phyloP scores from a whole-genome alignment of 306 rosid species.

The Castanospermum australe region DNA sequence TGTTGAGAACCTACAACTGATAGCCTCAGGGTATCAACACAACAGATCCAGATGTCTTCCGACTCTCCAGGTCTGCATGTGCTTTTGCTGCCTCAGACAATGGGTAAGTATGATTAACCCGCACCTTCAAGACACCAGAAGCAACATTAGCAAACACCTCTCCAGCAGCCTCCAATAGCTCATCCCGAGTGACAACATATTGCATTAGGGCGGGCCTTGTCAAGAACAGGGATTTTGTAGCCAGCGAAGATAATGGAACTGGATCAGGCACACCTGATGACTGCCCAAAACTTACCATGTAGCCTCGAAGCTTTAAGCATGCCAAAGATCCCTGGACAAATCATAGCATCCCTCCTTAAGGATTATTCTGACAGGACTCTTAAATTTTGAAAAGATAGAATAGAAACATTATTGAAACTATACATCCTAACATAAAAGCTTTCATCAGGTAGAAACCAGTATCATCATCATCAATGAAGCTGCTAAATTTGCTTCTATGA shows the following conservation, averaged over 20 bases:
- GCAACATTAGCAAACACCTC: slow-evolving; percentile 66
- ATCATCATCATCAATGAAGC: neutral
- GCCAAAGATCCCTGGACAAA: slow-evolving; percentile 73
- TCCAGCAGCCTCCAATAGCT: slow-evolving; percentile 67
- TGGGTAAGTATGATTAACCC: slow-evolving; percentile 82
- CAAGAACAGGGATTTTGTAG: slow-evolving; percentile 71
- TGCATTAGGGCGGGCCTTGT: slow-evolving; percentile 75
- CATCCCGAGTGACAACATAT: slow-evolving; percentile 57
- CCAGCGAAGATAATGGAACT: slow-evolving; percentile 69
- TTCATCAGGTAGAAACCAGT: neutral
- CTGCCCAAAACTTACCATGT: slow-evolving; percentile 88
- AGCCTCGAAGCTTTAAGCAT: slow-evolving; percentile 69
- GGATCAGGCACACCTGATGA: slow-evolving; percentile 91
- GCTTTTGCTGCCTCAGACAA: slow-evolving; percentile 79
- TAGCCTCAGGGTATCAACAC: slow-evolving; percentile 70
- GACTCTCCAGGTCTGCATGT: slow-evolving; percentile 72
- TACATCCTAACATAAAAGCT: neutral
- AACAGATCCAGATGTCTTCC: slow-evolving; percentile 79
- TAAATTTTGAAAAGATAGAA: neutral
- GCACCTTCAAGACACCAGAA: slow-evolving; percentile 61
- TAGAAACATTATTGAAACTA: neutral
- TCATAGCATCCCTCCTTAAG: neutral
- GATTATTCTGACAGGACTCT: neutral
- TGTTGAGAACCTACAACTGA: neutral
- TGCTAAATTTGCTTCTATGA: neutral